phyloP scores from a whole-genome alignment of 371 early-diverging fungal genomes.

The Cokeromyces recurvatus region DNA sequence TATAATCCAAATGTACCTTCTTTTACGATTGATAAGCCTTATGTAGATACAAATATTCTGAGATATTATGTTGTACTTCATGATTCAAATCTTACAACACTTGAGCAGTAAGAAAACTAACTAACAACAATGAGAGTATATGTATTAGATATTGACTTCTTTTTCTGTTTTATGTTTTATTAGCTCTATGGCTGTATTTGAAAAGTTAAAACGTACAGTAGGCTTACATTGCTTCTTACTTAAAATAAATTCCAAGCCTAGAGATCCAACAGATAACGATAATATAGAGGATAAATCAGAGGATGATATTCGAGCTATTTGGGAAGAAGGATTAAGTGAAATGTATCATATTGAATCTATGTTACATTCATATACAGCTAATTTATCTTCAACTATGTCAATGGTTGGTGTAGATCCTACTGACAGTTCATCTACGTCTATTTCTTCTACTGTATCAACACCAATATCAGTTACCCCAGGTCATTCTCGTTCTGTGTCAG shows the following conservation, averaged over 20 bases:
- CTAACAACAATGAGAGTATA: background rate
- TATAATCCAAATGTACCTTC: conserved; percentile 53
- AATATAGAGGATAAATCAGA: conserved; percentile 9
- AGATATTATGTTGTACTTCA: conserved; percentile 75
- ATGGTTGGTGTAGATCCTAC: background rate
- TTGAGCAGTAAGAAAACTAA: conserved; percentile 46
- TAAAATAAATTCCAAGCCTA: conserved; percentile 48
- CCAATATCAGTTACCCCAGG: conserved; percentile 16
- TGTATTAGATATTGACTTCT: too few relatives aligned
- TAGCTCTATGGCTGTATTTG: conserved; percentile 58
- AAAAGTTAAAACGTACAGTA: conserved; percentile 63
- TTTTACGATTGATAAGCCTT: conserved; percentile 59
- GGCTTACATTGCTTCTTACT: conserved; percentile 64
- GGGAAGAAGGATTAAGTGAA: conserved; percentile 15
- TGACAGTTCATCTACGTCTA: background rate
- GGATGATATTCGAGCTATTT: conserved; percentile 15
- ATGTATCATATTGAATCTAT: conserved; percentile 26
- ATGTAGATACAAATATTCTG: conserved; percentile 61
- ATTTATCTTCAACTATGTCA: background rate
- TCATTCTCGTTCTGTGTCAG: conserved; percentile 19
- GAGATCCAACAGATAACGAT: conserved; percentile 28
- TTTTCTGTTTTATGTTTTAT: background rate
- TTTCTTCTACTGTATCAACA: conserved; percentile 4
- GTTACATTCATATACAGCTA: conserved; percentile 15
- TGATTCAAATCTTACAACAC: conserved; percentile 52